Evolutionary conservation across 2,329 filamentous ascomycete species (phyloP).

Genomic region (Rutstroemia sp.): DNA sequence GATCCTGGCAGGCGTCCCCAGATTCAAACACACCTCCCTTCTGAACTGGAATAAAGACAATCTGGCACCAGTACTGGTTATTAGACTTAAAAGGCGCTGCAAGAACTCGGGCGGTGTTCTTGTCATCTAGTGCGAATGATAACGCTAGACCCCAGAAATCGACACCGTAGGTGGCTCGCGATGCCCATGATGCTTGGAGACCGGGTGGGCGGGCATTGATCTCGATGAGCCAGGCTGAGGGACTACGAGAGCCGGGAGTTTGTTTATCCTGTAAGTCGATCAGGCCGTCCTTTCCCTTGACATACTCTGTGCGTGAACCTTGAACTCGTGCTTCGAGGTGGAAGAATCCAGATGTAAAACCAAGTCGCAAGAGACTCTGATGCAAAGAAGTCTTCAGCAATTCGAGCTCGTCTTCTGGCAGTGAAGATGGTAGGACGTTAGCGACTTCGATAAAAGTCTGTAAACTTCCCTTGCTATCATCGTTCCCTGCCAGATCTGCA

Average conservation of each 20-base stretch:
- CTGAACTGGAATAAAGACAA: background rate
- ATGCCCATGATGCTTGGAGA: too few relatives aligned
- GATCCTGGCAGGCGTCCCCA: background rate
- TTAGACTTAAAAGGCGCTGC: too few relatives aligned
- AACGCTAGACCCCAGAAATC: too few relatives aligned
- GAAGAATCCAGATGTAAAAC: slow-evolving; percentile 24
- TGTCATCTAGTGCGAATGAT: too few relatives aligned
- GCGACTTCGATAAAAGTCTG: slow-evolving; percentile 13
- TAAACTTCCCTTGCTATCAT: too few relatives aligned
- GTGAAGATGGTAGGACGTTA: slow-evolving; percentile 19
- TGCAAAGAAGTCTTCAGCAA: slow-evolving; percentile 15
- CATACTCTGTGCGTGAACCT: slow-evolving; percentile 20
- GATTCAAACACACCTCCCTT: background rate
- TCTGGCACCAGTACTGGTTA: background rate
- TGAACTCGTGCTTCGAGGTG: slow-evolving; percentile 27
- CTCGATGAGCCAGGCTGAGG: too few relatives aligned
- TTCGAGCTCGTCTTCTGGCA: slow-evolving; percentile 18
- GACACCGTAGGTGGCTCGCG: too few relatives aligned
- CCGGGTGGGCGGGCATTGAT: too few relatives aligned
- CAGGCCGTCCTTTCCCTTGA: background rate
- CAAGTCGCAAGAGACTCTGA: slow-evolving; percentile 18
- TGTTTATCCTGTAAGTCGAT: too few relatives aligned
- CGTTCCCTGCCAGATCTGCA: background rate
- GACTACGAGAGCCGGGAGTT: too few relatives aligned
- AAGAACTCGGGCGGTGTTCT: too few relatives aligned